Conservation (phyloP, 2,329 filamentous ascomycete species). For the Neofusicoccum sp. region DNA sequence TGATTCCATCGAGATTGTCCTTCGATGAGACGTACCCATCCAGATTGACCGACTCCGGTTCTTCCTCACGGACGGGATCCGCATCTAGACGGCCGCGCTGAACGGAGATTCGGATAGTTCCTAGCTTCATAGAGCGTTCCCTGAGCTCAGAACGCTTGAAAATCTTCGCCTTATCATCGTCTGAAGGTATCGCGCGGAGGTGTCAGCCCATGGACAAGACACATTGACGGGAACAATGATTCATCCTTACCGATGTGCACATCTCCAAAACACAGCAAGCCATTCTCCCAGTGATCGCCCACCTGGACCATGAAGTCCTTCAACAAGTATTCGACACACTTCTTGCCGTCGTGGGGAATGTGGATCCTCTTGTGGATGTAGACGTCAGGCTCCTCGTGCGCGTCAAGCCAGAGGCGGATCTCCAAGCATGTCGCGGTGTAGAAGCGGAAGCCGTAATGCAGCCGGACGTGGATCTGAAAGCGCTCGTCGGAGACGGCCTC, state of each 20-base stretch:
- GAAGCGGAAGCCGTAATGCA: constrained; percentile 1
- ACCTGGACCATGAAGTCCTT: constrained; percentile 7
- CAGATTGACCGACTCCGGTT: not conserved
- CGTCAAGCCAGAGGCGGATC: constrained; percentile 11
- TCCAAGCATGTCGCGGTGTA: constrained; percentile 3
- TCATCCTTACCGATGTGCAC: not conserved
- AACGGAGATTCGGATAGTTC: not conserved
- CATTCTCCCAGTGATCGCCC: constrained; percentile 2
- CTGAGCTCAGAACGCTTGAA: not conserved
- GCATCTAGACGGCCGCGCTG: constrained; percentile 7
- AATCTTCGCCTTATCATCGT: not conserved
- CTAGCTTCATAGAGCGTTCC: not conserved
- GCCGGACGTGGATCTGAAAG: constrained; percentile 1
- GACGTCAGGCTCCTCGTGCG: constrained; percentile 12
- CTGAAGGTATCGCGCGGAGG: not conserved
- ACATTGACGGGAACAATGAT: not conserved
- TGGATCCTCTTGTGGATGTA: not conserved
- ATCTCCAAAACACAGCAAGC: constrained; percentile 3
- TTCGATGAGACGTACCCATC: not conserved
- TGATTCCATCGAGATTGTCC: not conserved
- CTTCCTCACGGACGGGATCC: not conserved
- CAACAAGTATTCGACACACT: not conserved
- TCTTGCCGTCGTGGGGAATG: not conserved
- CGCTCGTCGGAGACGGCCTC: not conserved
- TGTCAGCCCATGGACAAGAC: not conserved